Conservation (phyloP, 768 basidiomycete species). For the Mycena sanguinolenta region DNA sequence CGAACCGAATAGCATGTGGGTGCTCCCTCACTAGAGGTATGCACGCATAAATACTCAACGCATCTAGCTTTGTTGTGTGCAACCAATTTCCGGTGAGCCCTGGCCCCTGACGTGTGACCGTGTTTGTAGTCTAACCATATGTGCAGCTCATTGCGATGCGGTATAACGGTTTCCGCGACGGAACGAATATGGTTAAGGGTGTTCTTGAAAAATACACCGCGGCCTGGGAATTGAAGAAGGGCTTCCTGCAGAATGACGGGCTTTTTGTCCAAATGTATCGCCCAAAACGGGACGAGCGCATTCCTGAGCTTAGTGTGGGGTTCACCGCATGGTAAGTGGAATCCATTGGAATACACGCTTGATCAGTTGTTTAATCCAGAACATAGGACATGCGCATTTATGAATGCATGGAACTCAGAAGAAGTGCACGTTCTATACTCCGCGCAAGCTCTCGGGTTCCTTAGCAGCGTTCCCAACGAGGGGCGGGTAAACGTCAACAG, state of each 20-base stretch:
- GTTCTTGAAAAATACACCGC: constrained; percentile 27
- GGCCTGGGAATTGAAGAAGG: constrained; percentile 24
- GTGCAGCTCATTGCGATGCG: constrained; percentile 28
- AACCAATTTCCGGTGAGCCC: constrained; percentile 32
- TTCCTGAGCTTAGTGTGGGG: neutral
- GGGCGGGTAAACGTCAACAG: constrained; percentile 26
- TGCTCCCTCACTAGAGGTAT: neutral
- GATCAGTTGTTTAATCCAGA: neutral
- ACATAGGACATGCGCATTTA: constrained; percentile 29
- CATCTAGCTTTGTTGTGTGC: constrained; percentile 27
- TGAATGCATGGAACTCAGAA: constrained; percentile 31
- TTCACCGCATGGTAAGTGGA: constrained; percentile 30
- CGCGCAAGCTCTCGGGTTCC: constrained; percentile 21
- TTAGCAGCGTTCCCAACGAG: constrained; percentile 8
- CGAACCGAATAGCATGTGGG: constrained; percentile 31
- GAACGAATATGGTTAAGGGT: constrained; percentile 20
- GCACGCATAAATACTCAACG: neutral
- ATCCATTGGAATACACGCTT: neutral
- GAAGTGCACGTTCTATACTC: constrained; percentile 27
- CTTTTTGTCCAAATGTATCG: constrained; percentile 13
- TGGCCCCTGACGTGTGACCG: neutral
- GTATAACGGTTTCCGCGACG: constrained; percentile 29
- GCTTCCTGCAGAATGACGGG: constrained; percentile 25
- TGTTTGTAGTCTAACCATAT: neutral
- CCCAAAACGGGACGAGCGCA: constrained; percentile 3